Evolutionary conservation across 2,329 filamentous ascomycete genomes (phyloP).

Genomic region (Pezicula neosporulosa): DNA sequence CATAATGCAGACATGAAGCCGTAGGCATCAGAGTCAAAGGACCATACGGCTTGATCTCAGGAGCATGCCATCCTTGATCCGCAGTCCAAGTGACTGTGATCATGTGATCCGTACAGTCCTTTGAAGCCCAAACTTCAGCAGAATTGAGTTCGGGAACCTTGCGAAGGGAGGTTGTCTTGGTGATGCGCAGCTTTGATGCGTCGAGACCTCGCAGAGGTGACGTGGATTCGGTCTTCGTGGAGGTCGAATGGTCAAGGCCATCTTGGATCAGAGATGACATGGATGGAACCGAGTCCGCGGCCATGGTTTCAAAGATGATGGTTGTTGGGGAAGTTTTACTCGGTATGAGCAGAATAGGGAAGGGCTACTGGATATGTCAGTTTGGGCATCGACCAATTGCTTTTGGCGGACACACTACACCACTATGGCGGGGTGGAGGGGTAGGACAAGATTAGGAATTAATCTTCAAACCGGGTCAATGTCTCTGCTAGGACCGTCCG

Average conservation of each 20-base stretch:
- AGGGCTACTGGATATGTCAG: too few species aligned
- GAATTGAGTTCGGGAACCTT: constrained; percentile 38
- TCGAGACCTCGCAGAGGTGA: constrained; percentile 39
- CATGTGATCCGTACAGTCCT: constrained; percentile 78
- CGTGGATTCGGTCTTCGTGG: constrained; percentile 2
- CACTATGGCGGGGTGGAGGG: too few species aligned
- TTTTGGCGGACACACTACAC: too few species aligned
- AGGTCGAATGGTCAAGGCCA: not conserved
- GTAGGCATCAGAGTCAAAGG: constrained; percentile 76
- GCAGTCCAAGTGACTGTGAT: constrained; percentile 67
- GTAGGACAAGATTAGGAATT: too few species aligned
- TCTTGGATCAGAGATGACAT: too few species aligned
- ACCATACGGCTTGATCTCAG: constrained; percentile 73
- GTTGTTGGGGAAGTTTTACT: too few species aligned
- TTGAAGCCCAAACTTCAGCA: constrained; percentile 11
- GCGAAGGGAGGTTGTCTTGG: constrained; percentile 43
- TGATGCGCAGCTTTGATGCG: constrained; percentile 56
- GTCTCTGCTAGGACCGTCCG: too few species aligned
- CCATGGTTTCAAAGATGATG: too few species aligned
- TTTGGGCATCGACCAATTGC: too few species aligned
- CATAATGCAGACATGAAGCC: constrained; percentile 80
- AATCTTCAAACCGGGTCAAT: too few species aligned
- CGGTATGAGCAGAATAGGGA: too few species aligned
- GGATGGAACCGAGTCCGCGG: too few species aligned
- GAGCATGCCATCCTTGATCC: constrained; percentile 65